These are phyloP conservation scores for Salix suchowensis DNA, from an alignment of 345 rosid genomes.

Conservation along the genomic window DNA sequence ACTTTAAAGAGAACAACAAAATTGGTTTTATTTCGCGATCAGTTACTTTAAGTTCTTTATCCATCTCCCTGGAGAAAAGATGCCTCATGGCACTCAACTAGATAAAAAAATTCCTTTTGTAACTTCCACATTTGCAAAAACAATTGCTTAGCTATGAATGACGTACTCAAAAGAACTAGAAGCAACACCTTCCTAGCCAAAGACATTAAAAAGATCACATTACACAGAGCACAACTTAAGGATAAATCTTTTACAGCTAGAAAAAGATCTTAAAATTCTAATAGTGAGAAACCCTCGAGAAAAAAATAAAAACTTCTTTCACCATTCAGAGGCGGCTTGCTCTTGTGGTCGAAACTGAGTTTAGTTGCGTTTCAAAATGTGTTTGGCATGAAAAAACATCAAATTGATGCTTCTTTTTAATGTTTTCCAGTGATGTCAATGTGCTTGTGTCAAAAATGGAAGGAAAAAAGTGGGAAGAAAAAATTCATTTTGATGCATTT, in stretches of 20 bases:
- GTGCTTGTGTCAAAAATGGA: too few species aligned
- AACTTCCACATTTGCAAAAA: not conserved
- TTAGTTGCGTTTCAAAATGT: too few species aligned
- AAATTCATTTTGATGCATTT: too few species aligned
- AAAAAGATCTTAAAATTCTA: not conserved
- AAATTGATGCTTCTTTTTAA: too few species aligned
- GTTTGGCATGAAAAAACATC: too few species aligned
- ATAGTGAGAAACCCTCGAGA: not conserved
- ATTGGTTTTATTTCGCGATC: not conserved
- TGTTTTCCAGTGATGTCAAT: too few species aligned
- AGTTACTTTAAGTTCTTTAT: not conserved
- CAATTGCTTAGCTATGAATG: not conserved
- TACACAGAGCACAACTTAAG: not conserved
- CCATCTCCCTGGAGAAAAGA: not conserved
- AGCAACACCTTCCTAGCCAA: not conserved
- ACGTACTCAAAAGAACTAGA: not conserved
- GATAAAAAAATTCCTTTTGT: not conserved
- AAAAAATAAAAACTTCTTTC: not conserved
- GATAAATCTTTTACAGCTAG: not conserved
- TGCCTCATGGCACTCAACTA: not conserved
- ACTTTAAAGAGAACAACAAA: slow-evolving; percentile 13
- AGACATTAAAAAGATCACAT: not conserved
- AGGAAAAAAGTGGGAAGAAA: too few species aligned
- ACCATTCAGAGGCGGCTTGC: not conserved
- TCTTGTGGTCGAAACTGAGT: too few species aligned